These are phyloP conservation scores for Chlamydomonas reinhardtii DNA, from an alignment of 163 green algal genomes.

Conservation along the genomic window DNA sequence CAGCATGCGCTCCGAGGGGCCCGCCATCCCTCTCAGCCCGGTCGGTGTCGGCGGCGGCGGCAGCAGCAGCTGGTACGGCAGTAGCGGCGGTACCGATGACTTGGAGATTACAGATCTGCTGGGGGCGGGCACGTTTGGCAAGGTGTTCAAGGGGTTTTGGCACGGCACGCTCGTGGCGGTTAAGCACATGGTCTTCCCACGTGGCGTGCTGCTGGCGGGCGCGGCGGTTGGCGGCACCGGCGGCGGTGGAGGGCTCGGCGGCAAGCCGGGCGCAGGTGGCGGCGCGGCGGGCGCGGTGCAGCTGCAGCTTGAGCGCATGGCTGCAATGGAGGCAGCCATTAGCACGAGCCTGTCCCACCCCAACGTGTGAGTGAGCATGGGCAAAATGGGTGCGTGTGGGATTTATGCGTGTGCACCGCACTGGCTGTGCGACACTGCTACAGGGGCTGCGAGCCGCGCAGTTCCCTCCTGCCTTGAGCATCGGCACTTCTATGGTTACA, in stretches of 20 bases:
- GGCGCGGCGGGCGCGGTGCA: too few relatives aligned
- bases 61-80: neutral
- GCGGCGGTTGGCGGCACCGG: neutral
- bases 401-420: too few relatives aligned
- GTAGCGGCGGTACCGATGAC: neutral
- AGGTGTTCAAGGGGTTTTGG: constrained; percentile 12
- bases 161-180: constrained; percentile 33
- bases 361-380: neutral
- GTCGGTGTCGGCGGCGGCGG: too few relatives aligned
- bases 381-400: too few relatives aligned
- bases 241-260: too few relatives aligned
- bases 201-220: neutral
- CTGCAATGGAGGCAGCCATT: constrained; percentile 30
- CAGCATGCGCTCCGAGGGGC: neutral
- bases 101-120: constrained; percentile 26
- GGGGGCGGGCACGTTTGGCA: constrained; percentile 19
- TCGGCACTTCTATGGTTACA: too few relatives aligned
- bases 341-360: constrained; percentile 5
- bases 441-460: too few relatives aligned
- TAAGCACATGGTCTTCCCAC: constrained; percentile 31
- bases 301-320: constrained; percentile 24
- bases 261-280: too few relatives aligned
- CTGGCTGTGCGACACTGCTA: too few relatives aligned
- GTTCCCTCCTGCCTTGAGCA: too few relatives aligned
- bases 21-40: too few relatives aligned